Base-by-base conservation (phyloP, 225 moss, liverwort and hornwort species). In the Climacium dendroides region DNA sequence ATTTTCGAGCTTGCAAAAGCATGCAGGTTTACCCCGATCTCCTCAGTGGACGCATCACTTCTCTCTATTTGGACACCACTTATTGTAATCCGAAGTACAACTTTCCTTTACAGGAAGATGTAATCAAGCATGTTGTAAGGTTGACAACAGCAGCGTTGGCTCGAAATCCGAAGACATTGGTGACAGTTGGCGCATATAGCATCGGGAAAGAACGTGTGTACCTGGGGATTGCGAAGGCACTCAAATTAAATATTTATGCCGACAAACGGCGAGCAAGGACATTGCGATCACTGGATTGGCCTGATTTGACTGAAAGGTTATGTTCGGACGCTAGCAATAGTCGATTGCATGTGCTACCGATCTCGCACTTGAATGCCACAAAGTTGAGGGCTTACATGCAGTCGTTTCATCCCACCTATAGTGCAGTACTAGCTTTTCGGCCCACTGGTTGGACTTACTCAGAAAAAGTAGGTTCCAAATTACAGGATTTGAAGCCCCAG, bases 181-280 rank as follows among this genome's bases (percentile, higher is more conserved):
- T 98, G 66, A 93, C 95, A 73, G 97, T 98, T 47, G 98, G 98
- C 45, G 95, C 98, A 47, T 98, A 97, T 53, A 97, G 98, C 86
- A 98, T 98, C 63, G 98, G 98, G 10, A 98, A 98, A 74, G 98
- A 98, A 88, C 97, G 96, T 69, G 98, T 97, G 48, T 98, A 98
- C 89, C 85, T 97, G 34, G 96, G 96, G 83, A 93, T 98, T 52
- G 97, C 98, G 41, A 93, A 98, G 91, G 97, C 96, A 55, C 94
- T 97, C 58, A 87, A 90, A 34, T 85, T 96, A 57, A 91, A 48
- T 50, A 95, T 96, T 82, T 96, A 92, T 89, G 94, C 98, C 26
- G 98, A 98, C 90, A 80, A 89, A 35, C 91, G 94, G 85, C 95
- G 98, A 55, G 94, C 92, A 82, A 92, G 94, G 89, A 90, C 96